phyloP scores from a whole-genome alignment of 176 grass and related monocot species.

The Luzula sylvatica region DNA sequence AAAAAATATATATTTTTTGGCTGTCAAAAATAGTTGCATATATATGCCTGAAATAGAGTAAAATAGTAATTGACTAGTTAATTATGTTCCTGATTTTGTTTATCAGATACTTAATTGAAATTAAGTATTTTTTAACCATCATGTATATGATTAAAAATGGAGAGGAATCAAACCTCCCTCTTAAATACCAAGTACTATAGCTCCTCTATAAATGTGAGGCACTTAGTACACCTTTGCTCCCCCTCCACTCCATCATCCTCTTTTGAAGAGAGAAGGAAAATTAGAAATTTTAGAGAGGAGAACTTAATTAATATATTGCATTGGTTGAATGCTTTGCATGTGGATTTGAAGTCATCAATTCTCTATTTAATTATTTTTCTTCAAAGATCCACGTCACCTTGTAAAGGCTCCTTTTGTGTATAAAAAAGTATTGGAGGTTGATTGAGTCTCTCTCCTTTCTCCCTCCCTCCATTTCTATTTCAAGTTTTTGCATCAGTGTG shows the following conservation, averaged over 20 bases:
- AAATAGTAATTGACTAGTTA: too few relatives aligned
- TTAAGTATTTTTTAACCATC: too few relatives aligned
- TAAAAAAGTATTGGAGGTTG: slow-evolving; percentile 6
- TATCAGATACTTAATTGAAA: too few relatives aligned
- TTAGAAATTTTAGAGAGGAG: background rate
- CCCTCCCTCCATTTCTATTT: too few relatives aligned
- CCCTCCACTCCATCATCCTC: slow-evolving; percentile 11
- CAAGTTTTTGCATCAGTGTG: too few relatives aligned
- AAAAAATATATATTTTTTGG: too few relatives aligned
- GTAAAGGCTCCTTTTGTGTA: slow-evolving; percentile 7
- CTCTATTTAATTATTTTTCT: slow-evolving; percentile 22
- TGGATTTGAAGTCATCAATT: slow-evolving; percentile 19
- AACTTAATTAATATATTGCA: slow-evolving; percentile 1
- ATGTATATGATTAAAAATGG: background rate
- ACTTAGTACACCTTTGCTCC: slow-evolving; percentile 15
- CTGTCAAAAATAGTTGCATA: too few relatives aligned
- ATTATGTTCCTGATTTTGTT: too few relatives aligned
- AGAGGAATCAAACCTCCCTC: background rate
- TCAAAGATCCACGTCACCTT: slow-evolving; percentile 21
- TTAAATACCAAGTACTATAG: slow-evolving; percentile 11
- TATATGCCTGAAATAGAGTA: too few relatives aligned
- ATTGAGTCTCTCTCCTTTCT: background rate
- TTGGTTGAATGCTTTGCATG: slow-evolving; percentile 28
- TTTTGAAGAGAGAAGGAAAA: slow-evolving; percentile 13
- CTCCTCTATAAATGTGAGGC: slow-evolving; percentile 34